Percentiles rank a stretch among this genome's conserved stretches.
phyloP scores from a whole-genome alignment of 2,329 filamentous ascomycete genomes.

The Neospermospora avenae region DNA sequence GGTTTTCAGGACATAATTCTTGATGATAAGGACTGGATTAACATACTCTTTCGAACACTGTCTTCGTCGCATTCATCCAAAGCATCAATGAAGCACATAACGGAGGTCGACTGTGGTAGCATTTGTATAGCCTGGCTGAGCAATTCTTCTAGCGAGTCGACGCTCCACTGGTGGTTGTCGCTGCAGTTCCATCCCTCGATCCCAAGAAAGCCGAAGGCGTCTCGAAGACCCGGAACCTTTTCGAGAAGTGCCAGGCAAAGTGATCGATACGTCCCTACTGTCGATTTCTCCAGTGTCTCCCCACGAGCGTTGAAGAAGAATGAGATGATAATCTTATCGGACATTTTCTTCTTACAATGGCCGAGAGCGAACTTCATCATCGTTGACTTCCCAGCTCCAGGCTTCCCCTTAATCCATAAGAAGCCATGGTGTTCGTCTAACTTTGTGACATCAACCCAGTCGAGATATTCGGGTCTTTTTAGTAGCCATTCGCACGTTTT shows the following conservation, averaged over 20 bases:
- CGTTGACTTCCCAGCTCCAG: constrained; percentile 45
- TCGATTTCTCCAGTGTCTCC: not conserved
- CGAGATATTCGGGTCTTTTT: constrained; percentile 10
- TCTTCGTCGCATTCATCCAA: constrained; percentile 44
- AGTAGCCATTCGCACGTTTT: constrained; percentile 14
- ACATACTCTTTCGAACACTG: too few relatives aligned
- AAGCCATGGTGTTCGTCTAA: constrained; percentile 38
- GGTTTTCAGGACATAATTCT: too few relatives aligned
- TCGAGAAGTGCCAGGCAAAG: not conserved
- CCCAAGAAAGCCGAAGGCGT: not conserved
- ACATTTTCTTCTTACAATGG: not conserved
- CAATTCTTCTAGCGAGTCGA: constrained; percentile 28
- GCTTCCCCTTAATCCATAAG: constrained; percentile 47
- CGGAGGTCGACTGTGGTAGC: constrained; percentile 23
- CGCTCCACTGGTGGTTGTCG: constrained; percentile 18
- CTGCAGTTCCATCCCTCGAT: not conserved
- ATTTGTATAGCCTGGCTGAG: constrained; percentile 26
- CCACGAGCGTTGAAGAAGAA: not conserved
- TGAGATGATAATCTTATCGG: not conserved
- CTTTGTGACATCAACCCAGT: constrained; percentile 37
- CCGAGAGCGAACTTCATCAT: constrained; percentile 34
- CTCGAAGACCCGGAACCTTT: not conserved
- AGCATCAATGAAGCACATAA: constrained; percentile 43
- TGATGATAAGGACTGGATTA: too few relatives aligned
- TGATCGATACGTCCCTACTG: not conserved